These are phyloP conservation scores for Myxozyma neotropica DNA, from an alignment of 805 yeast species.

Conservation along the genomic window DNA sequence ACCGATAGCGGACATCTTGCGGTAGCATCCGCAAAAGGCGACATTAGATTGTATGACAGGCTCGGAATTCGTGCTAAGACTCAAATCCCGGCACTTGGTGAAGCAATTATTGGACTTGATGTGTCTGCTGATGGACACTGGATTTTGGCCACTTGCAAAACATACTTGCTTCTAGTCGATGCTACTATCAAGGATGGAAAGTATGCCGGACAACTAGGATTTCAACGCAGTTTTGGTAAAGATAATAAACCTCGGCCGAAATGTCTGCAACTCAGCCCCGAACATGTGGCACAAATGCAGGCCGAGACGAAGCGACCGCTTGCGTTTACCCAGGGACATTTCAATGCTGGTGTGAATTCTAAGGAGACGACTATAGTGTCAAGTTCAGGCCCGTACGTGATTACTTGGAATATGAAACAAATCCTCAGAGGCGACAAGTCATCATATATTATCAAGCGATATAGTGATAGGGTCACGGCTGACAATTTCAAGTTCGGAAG, in stretches of 20 bases:
- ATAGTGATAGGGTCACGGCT: conserved; percentile 61
- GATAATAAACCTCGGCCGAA: conserved; percentile 70
- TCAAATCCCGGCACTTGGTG: conserved; percentile 80
- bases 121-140: conserved; percentile 79
- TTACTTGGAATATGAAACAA: conserved; percentile 74
- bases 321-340: conserved; percentile 70
- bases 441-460: conserved; percentile 66
- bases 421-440: conserved; percentile 55
- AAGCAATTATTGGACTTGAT: conserved; percentile 66
- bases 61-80: conserved; percentile 79
- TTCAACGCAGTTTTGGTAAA: conserved; percentile 62
- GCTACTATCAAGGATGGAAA: conserved; percentile 62
- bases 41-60: conserved; percentile 69
- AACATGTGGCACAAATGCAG: conserved; percentile 66
- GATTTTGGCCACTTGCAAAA: conserved; percentile 76
- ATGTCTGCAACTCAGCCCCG: conserved; percentile 68
- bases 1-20: conserved; percentile 76
- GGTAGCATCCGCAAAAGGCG: conserved; percentile 75
- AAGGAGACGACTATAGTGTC: conserved; percentile 74
- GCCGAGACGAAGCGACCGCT: conserved; percentile 53
- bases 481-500: conserved; percentile 79
- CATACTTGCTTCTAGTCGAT: conserved; percentile 71
- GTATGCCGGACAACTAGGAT: conserved; percentile 64
- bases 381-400: conserved; percentile 78
- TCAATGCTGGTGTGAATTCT: conserved; percentile 67